Evolutionary conservation across 345 rosid genomes (phyloP), one percentile per base, ranked within the genome.

Genomic region (Pelargonium nanum): DNA sequence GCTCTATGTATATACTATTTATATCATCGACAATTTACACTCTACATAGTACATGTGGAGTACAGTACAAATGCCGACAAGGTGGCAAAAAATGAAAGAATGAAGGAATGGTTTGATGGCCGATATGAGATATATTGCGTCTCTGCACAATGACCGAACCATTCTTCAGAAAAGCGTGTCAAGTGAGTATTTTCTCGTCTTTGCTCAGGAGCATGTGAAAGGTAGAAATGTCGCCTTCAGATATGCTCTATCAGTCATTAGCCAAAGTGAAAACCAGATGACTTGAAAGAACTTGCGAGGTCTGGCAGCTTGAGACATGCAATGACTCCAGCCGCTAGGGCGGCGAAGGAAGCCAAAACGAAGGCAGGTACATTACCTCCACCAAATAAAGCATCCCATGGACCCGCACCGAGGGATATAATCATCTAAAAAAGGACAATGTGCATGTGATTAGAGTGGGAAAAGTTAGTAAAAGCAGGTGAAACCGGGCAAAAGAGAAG

Each of bases 361-460:
- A 87, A 93, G 16, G 97, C 99, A 17, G 99, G 99, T 68, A 86
- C 71, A 68, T 93, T 93, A 50, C 99, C 99, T 65, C 97, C 99
- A 55, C 99, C 99, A 65, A 89, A 93, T 53, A 87, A 73, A 9
- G 88, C 95, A 76, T 93, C 97, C 97, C 96, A 89, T 34, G 92
- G 99, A 68, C 97, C 99, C 17, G 89, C 94, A 26, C 92, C 96
- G 24, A 93, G 72, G 19, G 99, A 87, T 59, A 87, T 76, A 62
- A 87, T 68, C 96, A 89, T 89, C 97, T 87, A 80, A 66, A 58
- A 22, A 58, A 20, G 58, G 28, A 26, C 68, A 67, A 23, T 1
- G 61, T 28, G 25, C 13, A 56, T 57, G 48, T 67, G 61, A 53
- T 65, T 60, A n/a, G 19, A 5, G n/a, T n/a, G n/a, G n/a, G n/a